Conservation (phyloP, 164 flowering plant species). For the Dillenia turbinata region DNA sequence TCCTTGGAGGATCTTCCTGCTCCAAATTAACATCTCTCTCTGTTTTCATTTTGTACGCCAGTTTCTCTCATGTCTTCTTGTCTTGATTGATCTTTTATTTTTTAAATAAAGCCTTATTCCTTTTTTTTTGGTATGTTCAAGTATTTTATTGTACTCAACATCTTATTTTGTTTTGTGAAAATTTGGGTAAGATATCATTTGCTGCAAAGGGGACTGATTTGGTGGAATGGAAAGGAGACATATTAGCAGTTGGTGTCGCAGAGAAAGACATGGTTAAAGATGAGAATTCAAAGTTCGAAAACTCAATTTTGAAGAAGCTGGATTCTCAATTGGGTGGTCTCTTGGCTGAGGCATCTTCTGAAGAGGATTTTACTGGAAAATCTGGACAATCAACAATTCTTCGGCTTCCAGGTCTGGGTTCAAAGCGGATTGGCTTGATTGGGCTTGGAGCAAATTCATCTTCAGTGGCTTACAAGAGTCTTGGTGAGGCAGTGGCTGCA, state of each 20-base stretch:
- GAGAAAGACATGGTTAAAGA: slow-evolving; percentile 87
- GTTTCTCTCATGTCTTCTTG: too few species aligned
- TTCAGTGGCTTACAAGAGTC: slow-evolving; percentile 26
- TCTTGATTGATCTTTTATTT: too few species aligned
- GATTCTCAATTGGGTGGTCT: slow-evolving; percentile 70
- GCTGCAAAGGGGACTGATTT: slow-evolving; percentile 54
- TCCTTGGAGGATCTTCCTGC: too few species aligned
- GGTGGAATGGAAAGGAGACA: slow-evolving; percentile 95
- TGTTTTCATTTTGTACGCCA: too few species aligned
- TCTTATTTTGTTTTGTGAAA: slow-evolving; percentile 10
- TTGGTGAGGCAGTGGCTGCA: slow-evolving; percentile 72
- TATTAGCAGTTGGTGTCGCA: slow-evolving; percentile 83
- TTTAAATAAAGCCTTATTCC: too few species aligned
- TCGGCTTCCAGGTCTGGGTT: slow-evolving; percentile 74
- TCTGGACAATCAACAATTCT: slow-evolving; percentile 76
- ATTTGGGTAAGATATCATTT: slow-evolving; percentile 38
- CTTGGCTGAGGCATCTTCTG: slow-evolving; percentile 73
- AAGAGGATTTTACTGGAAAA: slow-evolving; percentile 95
- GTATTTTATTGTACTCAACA: not conserved
- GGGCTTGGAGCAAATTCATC: slow-evolving; percentile 63
- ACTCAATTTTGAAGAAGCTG: slow-evolving; percentile 53
- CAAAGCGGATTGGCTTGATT: slow-evolving; percentile 73
- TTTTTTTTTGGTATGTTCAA: too few species aligned
- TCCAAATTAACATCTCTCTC: too few species aligned
- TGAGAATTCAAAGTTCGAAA: slow-evolving; percentile 59